Conservation (phyloP, 1,284 basidiomycete species). For the Chalciporus piperatoides region DNA sequence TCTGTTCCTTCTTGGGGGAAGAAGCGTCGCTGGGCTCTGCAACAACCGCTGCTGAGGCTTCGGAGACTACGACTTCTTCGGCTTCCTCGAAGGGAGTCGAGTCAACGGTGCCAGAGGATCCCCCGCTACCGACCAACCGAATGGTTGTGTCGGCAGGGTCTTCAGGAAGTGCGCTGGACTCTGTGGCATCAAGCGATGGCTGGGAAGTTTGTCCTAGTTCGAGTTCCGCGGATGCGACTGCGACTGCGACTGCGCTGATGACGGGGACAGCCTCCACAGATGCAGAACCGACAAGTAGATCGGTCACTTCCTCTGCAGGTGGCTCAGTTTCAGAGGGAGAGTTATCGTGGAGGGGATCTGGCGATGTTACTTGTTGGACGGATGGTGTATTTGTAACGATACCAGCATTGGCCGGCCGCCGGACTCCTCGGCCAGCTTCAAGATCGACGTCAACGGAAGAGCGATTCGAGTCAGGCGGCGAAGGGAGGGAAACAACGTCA, state of each 20-base stretch:
- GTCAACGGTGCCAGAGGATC: conserved; percentile 35
- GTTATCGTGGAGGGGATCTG: conserved; percentile 4
- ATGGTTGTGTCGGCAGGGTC: conserved; percentile 40
- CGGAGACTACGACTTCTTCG: conserved; percentile 27
- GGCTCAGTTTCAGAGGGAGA: conserved; percentile 12
- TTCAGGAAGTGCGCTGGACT: conserved; percentile 7
- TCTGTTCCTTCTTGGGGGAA: conserved; percentile 17
- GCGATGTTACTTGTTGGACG: conserved; percentile 4
- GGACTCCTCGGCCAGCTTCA: conserved; percentile 50
- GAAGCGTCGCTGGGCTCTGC: conserved; percentile 13
- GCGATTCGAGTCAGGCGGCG: conserved; percentile 43
- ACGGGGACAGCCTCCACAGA: conserved; percentile 36
- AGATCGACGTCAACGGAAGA: conserved; percentile 54
- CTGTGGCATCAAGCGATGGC: not conserved
- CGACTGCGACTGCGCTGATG: conserved; percentile 13
- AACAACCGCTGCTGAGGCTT: conserved; percentile 25
- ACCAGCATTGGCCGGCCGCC: conserved; percentile 28
- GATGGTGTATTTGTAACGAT: conserved; percentile 6
- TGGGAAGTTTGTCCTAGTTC: conserved; percentile 5
- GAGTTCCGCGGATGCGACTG: conserved; percentile 11
- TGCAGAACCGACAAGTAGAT: conserved; percentile 45
- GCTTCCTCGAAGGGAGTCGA: conserved; percentile 22
- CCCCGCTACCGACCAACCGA: conserved; percentile 54
- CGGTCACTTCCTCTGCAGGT: conserved; percentile 35
- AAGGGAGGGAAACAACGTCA: conserved; percentile 49